Evolutionary conservation across 257 asterid genomes (phyloP).

Genomic region (Vinca minor): DNA sequence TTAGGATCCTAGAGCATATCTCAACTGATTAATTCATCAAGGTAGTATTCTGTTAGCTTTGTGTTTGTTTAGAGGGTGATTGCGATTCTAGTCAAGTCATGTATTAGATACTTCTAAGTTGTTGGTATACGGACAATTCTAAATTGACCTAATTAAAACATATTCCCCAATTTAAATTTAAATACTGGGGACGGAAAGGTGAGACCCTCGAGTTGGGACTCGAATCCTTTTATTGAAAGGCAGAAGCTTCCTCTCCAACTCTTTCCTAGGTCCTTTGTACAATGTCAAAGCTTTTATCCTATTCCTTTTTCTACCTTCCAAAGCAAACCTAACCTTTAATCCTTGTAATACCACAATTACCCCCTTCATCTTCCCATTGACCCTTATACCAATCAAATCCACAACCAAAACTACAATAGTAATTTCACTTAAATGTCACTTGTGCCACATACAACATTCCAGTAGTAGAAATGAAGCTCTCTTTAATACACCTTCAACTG

Average conservation of each 20-base stretch:
- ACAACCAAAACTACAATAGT: background rate
- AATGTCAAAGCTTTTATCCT: conserved; percentile 3
- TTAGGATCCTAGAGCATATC: no score
- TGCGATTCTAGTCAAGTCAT: no score
- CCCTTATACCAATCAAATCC: background rate
- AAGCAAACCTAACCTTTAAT: background rate
- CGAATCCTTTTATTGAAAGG: no score
- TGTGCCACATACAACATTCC: background rate
- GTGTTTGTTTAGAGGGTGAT: no score
- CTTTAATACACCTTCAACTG: conserved; percentile 9
- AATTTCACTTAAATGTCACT: background rate
- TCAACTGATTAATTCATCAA: no score
- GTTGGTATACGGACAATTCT: no score
- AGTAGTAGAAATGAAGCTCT: background rate
- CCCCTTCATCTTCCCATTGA: background rate
- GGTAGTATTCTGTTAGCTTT: no score
- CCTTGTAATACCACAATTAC: background rate
- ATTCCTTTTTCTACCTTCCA: background rate
- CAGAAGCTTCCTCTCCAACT: conserved; percentile 5
- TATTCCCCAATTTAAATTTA: no score
- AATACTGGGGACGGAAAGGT: no score
- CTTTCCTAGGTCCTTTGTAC: background rate
- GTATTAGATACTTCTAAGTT: no score
- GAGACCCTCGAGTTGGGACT: no score
- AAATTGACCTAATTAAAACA: no score